Base-by-base conservation (phyloP, 345 rosid species). In the Eucalyptus melliodora region DNA sequence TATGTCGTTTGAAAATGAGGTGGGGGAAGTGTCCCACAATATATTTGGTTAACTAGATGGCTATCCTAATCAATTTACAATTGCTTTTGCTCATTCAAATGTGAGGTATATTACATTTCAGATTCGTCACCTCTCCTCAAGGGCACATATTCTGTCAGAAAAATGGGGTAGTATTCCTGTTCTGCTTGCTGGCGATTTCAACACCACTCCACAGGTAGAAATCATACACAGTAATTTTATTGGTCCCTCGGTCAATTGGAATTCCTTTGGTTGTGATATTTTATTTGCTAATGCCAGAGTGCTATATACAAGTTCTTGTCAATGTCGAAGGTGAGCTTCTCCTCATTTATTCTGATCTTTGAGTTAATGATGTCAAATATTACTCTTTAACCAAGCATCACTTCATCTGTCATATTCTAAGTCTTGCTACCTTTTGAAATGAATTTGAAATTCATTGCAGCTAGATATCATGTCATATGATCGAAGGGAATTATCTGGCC, bases 301-400 rank as follows among this genome's bases (percentile, higher is more conserved):
- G 94, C 97, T 86, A 92, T 97, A 86, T 97, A 97, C 93, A 93
- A 94, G 89, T 97, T 96, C 93, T 91, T 97, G 91, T 92, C 96
- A 8, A 92, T 94, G 89, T 96, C 99, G 62, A 92, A 97, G 96
- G 98, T 96, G 67, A 45, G 80, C 67, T 50, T 88, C 86, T 81
- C 45, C 26, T 40, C 45, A 24, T 15, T 34, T 87, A 14, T 86
- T 88, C 31, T 23, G 47, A 55, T 72, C 72, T 53, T 87, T 40
- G 49, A 31, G 87, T 49, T 24, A 88, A 26, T 87, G 87, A 69
- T 69, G 56, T 85, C 34, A 14, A 27, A 50, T 49, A 11, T 86
- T 30, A n/a, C 87, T 26, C 44, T 53, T n/a, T 72, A 17, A 9
- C 53, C 37, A 8, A 40, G 31, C 26, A 37, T 45, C 27, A 42